These are phyloP conservation scores for Lipomyces yamanashiensis DNA, from an alignment of 805 yeast genomes.

Conservation along the genomic window DNA sequence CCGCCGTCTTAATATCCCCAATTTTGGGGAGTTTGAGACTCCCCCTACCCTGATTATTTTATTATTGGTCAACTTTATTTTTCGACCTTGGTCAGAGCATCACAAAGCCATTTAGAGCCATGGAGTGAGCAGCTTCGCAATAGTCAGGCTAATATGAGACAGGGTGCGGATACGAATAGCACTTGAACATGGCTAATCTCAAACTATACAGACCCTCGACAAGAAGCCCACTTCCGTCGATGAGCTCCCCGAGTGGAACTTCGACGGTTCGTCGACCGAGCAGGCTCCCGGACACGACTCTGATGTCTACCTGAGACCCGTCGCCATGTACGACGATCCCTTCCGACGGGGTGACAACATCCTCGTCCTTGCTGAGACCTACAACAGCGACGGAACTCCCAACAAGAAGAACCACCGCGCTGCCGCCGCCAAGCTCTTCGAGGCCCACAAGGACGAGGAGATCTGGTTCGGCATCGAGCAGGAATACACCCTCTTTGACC, in stretches of 20 bases:
- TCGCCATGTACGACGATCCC: constrained; percentile 92
- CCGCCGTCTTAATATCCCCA: neutral
- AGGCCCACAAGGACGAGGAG: constrained; percentile 80
- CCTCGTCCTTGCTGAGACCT: constrained; percentile 92
- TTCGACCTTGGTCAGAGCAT: neutral
- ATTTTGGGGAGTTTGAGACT: no score
- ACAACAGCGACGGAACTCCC: constrained; percentile 99
- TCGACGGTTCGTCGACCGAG: constrained; percentile 97
- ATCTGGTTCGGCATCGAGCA: constrained; percentile 99
- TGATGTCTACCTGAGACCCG: constrained; percentile 95
- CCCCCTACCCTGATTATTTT: neutral
- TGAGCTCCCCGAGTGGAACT: constrained; percentile 98
- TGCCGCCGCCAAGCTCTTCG: constrained; percentile 93
- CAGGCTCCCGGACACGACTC: constrained; percentile 99
- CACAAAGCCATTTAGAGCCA: neutral
- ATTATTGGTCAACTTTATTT: neutral
- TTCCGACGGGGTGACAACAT: constrained; percentile 98
- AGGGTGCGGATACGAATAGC: no score
- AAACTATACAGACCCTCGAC: constrained; percentile 60
- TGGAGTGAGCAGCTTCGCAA: no score
- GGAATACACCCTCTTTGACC: constrained; percentile 96
- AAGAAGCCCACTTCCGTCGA: constrained; percentile 72
- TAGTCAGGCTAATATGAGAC: no score
- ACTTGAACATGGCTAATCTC: neutral
- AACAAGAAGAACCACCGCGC: constrained; percentile 98